Evolutionary conservation across 345 rosid species (phyloP), one percentile per base, ranked within the genome.

Genomic region (Sonneratia alba): DNA sequence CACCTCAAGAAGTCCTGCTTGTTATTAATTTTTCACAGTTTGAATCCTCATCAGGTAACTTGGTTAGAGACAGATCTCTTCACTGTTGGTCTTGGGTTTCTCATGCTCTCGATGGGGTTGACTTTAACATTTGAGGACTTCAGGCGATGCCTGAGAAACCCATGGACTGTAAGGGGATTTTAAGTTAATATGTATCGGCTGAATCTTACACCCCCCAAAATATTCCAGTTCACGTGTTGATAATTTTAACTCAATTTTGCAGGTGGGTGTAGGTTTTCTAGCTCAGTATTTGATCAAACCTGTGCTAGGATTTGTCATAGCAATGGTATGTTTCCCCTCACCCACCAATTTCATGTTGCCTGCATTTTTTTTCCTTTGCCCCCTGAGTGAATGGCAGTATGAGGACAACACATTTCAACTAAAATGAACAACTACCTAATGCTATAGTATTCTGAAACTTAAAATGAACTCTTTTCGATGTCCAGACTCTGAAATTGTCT

Each of bases 101-200:
- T 95, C 68, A 91, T 91, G 99, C 97, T 91, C 70, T 95, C 97
- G 69, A 95, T 95, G 99, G 99, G 97, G 70, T 83, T 95, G 80
- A 95, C 97, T 36, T 80, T 91, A 85, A 91, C 88, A 2, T 95
- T 95, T 76, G 96, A 91, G 67, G 96, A 95, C 80, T 95, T 95
- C 80, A 86, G 89, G 80, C 77, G 91, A 63, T 91, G 99, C 77
- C 83, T 42, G 45, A 88, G 91, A 74, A 95, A 95, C 72, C 99
- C 96, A 42, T 92, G 99, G 97, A 95, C 99, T 82, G 93, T 95
- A 87, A 85, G 93, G 70, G 66, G 48, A 74, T 76, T 40, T 65
- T 18, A 42, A 22, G 11, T 74, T 78, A 42, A 47, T 72, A 70
- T 47, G 15, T 71, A 8, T 18, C 22, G 32, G 8, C 64, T 37